Conservation (phyloP, 768 basidiomycete species). For the Mycena leptocephala region DNA sequence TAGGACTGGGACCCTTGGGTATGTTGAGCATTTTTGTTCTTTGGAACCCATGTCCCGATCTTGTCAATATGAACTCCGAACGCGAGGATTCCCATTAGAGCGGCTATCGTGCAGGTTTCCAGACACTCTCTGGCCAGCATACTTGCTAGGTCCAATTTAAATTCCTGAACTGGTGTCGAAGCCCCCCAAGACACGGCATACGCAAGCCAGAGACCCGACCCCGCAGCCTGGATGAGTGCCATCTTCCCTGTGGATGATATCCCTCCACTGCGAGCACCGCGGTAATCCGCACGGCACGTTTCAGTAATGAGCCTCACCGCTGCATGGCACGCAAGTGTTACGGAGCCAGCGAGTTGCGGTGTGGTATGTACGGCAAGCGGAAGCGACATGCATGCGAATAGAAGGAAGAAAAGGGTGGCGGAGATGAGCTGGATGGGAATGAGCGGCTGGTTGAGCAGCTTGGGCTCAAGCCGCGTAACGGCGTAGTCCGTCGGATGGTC, state of each 20-base stretch:
- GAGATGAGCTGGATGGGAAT: conserved; percentile 40
- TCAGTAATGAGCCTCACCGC: conserved; percentile 32
- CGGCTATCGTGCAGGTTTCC: too few relatives aligned
- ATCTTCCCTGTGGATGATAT: conserved; percentile 29
- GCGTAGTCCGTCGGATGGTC: conserved; percentile 32
- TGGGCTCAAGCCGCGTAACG: conserved; percentile 35
- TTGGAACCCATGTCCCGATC: too few relatives aligned
- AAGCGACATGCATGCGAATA: conserved; percentile 21
- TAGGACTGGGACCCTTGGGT: too few relatives aligned
- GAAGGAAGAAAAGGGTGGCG: conserved; percentile 34
- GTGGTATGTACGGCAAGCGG: background rate
- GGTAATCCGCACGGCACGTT: conserved; percentile 36
- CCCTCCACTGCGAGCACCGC: conserved; percentile 14
- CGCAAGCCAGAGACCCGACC: too few relatives aligned
- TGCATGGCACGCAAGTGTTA: conserved; percentile 31
- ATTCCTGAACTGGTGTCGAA: too few relatives aligned
- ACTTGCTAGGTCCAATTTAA: too few relatives aligned
- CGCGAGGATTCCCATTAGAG: too few relatives aligned
- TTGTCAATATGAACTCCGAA: too few relatives aligned
- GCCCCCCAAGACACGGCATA: too few relatives aligned
- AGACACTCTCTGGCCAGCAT: too few relatives aligned
- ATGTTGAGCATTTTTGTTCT: too few relatives aligned
- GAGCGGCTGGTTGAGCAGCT: conserved; percentile 27
- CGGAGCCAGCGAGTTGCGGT: conserved; percentile 20
- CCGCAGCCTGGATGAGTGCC: too few relatives aligned